Evolutionary conservation across 371 early-diverging fungal species (phyloP), one percentile per base, ranked within the genome.

Genomic region (Rhizopus arrhizus): DNA sequence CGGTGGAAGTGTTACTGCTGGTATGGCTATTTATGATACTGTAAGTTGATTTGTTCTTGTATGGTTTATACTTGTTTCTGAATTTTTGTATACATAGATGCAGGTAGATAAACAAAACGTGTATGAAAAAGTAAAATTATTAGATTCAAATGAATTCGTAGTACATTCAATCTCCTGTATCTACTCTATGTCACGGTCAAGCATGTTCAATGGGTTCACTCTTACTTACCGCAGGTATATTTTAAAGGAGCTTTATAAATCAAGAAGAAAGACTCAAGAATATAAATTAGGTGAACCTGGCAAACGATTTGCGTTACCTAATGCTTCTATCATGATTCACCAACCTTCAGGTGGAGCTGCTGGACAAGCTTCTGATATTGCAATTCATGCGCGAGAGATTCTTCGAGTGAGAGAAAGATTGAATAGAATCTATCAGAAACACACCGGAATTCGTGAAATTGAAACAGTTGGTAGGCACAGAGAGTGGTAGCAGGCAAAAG

Each of bases 151-250:
- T 35, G 22, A 46, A 8, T 51, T 7, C 5, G 3, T 72, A 96
- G 88, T 96, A 94, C 61, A 93, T 98, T 41, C 84, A 91, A 79
- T 89, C 89, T 5, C 95, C 98, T 3, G 95, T 98, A 0, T 85
- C 92, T 7, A 98, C 99, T 2, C 75, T 97, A 51, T 97, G 98
- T 75, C 89, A 91, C 55, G 99, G 99, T 7, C 96, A 97, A 74
- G 98, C 99, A 8, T 94, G 96, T 61, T 96, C 96, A 0, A 98
- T 98, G 99, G 99, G 95, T 5, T 96, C 98, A 34, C 81, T 98
- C 57, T 83, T 98, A 38, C 76, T 98, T 56, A 82, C 95, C 13
- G 95, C 95, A 35, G 93, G 89, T 85, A 48, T 13, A 5, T 13
- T 22, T 22, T 22, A 22, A 22, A 22, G 22, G 22, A 22, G 5